phyloP scores from a whole-genome alignment of 345 rosid species.

The Pistacia atlantica region DNA sequence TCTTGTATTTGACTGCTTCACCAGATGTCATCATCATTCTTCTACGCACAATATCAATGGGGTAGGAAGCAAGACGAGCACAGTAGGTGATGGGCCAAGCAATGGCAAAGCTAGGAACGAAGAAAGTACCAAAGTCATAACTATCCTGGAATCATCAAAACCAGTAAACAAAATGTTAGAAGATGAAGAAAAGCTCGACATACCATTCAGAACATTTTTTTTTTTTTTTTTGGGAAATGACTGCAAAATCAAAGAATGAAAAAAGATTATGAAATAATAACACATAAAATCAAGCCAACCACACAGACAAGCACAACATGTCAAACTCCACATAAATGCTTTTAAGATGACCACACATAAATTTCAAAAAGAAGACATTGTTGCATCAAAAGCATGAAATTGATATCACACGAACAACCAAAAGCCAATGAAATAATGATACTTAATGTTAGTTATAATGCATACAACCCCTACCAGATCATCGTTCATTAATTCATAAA shows the following conservation, averaged over 20 bases:
- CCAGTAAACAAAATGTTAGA: background rate
- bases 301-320: background rate
- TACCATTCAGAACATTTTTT: too few species aligned
- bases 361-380: too few species aligned
- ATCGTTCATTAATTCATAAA: background rate
- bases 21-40: conserved; percentile 99
- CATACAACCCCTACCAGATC: background rate
- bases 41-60: conserved; percentile 88
- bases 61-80: conserved; percentile 88
- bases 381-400: too few species aligned
- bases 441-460: background rate
- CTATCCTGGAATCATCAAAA: conserved; percentile 63
- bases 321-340: too few species aligned
- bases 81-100: conserved; percentile 90
- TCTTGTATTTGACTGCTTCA: conserved; percentile 87
- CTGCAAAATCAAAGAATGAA: background rate
- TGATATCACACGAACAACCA: too few species aligned
- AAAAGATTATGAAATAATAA: background rate
- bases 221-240: background rate
- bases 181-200: background rate
- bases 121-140: conserved; percentile 18
- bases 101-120: conserved; percentile 75
- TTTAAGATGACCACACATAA: too few species aligned
- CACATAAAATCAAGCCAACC: background rate
- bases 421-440: background rate